Evolutionary conservation across 305 asterid genomes (phyloP), one percentile per base, ranked within the genome.

Genomic region (Fraxinus nigra): DNA sequence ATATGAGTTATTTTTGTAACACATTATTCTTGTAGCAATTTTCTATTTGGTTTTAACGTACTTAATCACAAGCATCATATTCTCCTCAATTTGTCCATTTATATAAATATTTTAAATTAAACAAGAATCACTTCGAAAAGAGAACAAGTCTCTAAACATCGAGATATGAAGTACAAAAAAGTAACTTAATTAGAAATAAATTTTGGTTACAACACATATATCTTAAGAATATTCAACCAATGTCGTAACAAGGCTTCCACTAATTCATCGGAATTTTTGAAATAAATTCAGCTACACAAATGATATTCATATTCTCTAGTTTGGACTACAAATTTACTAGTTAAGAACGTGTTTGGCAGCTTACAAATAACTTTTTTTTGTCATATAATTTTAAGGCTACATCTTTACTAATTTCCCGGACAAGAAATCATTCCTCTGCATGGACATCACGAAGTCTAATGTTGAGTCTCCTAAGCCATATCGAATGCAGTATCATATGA

Each of bases 391-490:
- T 4, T 30, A 65, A 65, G 10, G 5, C 10, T 14, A 69, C 75
- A 69, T 28, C 38, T 2, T 69, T 28, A 10, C 18, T 14, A 30
- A 13, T 13, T 69, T 32, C 40, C 14, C 20, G n/a, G 16, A 13
- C 75, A 69, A 18, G 16, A 34, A 74, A 18, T 78, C 81, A 67
- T 4, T 16, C 75, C 34, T 33, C 72, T 51, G 80, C 85, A 34
- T 69, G 24, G 5, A 13, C 77, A 40, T 84, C 83, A n/a, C 26
- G 85, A 30, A 92, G 84, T 10, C 89, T 87, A 16, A 90, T 43
- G 79, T 93, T 92, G 59, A 93, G 92, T 75, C 98, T 84, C 24
- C 97, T 77, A 63, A 93, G 87, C 98, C 98, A 93, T 22, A 92
- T 84, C 2, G 98, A 92, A 78, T 93, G 98, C 82, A 93, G 82